These are phyloP conservation scores for Blastocladiella britannica DNA, from an alignment of 192 early-diverging fungal genomes.

Conservation along the genomic window DNA sequence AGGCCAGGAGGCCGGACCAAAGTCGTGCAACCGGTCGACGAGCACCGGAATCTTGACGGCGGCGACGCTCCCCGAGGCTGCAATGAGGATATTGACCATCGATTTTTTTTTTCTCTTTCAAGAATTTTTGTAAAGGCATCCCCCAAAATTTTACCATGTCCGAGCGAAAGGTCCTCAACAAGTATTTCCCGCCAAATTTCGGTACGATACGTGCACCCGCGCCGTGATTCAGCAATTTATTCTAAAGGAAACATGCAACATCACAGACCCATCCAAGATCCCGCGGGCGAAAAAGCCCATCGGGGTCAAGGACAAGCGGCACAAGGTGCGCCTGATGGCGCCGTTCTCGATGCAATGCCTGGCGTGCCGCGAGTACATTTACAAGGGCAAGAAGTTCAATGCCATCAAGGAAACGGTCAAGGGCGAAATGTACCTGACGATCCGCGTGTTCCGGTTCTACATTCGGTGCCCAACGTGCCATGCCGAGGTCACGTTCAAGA, in stretches of 20 bases:
- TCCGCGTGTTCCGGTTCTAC: slow-evolving; percentile 59
- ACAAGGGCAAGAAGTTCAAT: slow-evolving; percentile 97
- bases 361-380: slow-evolving; percentile 89
- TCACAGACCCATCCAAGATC: slow-evolving; percentile 66
- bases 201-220: no score
- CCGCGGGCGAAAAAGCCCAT: slow-evolving; percentile 60
- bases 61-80: slow-evolving; percentile 75
- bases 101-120: no score
- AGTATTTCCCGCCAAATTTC: slow-evolving; percentile 92
- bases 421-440: slow-evolving; percentile 45
- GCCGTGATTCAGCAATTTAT: no score
- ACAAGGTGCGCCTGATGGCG: slow-evolving; percentile 94
- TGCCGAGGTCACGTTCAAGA: slow-evolving; percentile 95
- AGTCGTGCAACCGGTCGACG: slow-evolving; percentile 17
- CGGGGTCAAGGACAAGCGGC: slow-evolving; percentile 34
- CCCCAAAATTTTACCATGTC: no score
- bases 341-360: slow-evolving; percentile 97
- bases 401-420: slow-evolving; percentile 76
- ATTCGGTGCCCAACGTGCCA: slow-evolving; percentile 82
- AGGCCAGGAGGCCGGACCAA: slow-evolving; percentile 4
- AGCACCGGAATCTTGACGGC: slow-evolving; percentile 69
- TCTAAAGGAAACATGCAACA: no score
- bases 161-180: slow-evolving; percentile 89
- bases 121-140: background rate
- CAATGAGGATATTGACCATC: slow-evolving; percentile 39